Percentiles rank a stretch among this genome's conserved stretches.
Evolutionary conservation across 2,329 filamentous ascomycete species (phyloP).

Genomic region (Parafenestella ontariensis): DNA sequence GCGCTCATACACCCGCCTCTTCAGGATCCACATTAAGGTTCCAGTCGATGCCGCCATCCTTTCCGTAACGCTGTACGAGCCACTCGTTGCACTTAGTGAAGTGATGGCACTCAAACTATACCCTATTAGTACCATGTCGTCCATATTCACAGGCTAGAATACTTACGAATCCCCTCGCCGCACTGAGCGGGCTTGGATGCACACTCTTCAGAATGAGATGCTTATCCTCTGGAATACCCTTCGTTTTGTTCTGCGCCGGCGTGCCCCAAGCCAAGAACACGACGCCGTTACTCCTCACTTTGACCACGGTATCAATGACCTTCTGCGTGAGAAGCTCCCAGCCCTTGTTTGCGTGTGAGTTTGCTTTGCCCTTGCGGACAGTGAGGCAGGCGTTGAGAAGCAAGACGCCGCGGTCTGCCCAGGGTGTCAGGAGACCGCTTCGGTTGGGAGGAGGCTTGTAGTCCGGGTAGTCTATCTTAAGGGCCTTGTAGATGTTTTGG

Average conservation of each 20-base stretch:
- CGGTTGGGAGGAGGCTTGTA: conserved; percentile 79
- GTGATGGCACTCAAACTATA: conserved; percentile 75
- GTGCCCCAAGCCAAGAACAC: conserved; percentile 96
- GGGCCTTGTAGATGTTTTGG: conserved; percentile 88
- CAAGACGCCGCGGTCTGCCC: conserved; percentile 92
- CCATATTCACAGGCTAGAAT: neutral
- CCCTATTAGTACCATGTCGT: conserved; percentile 43
- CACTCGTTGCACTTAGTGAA: conserved; percentile 86
- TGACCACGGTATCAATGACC: conserved; percentile 85
- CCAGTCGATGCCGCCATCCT: conserved; percentile 87
- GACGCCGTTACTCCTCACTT: conserved; percentile 78
- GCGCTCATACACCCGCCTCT: conserved; percentile 29
- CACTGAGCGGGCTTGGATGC: conserved; percentile 93
- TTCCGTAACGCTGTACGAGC: conserved; percentile 79
- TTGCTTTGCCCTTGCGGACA: conserved; percentile 86
- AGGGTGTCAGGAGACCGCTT: conserved; percentile 84
- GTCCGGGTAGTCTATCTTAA: conserved; percentile 85
- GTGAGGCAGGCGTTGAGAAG: conserved; percentile 95
- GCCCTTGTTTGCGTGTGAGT: conserved; percentile 82
- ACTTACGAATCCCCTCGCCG: conserved; percentile 76
- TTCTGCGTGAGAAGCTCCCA: conserved; percentile 95
- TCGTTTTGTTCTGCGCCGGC: conserved; percentile 80
- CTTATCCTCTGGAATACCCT: conserved; percentile 72
- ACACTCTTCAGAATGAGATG: conserved; percentile 87
- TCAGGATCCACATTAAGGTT: conserved; percentile 62